These are phyloP conservation scores for Amanita fuliginea DNA, from an alignment of 768 basidiomycete species.

Conservation along the genomic window DNA sequence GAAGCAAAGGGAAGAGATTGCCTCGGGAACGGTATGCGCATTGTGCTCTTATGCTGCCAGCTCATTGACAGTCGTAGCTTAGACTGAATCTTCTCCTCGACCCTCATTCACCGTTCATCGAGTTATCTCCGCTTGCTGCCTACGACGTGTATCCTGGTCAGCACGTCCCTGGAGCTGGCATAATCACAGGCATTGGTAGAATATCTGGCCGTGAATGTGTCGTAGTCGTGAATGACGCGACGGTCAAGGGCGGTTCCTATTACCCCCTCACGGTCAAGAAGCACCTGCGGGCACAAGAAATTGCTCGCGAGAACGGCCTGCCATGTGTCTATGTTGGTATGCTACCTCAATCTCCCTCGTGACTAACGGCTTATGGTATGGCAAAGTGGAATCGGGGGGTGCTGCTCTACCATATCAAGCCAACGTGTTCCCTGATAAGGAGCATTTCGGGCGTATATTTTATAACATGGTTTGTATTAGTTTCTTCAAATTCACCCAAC, in stretches of 20 bases:
- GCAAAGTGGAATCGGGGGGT: slow-evolving; percentile 86
- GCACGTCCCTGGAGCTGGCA: slow-evolving; percentile 76
- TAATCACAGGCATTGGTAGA: slow-evolving; percentile 79
- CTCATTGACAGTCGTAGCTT: not conserved
- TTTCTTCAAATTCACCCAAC: not conserved
- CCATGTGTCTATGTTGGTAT: slow-evolving; percentile 89
- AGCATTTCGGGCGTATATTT: slow-evolving; percentile 94
- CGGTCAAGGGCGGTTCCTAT: slow-evolving; percentile 89
- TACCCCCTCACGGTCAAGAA: slow-evolving; percentile 94
- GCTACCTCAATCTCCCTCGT: slow-evolving; percentile 13
- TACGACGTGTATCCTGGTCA: slow-evolving; percentile 75
- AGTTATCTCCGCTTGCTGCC: slow-evolving; percentile 78
- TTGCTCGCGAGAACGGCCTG: slow-evolving; percentile 82
- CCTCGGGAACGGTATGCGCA: slow-evolving; percentile 67
- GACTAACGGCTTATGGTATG: slow-evolving; percentile 1
- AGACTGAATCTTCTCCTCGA: slow-evolving; percentile 73
- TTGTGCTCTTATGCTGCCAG: not conserved
- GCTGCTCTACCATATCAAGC: slow-evolving; percentile 90
- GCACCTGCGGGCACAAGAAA: slow-evolving; percentile 87
- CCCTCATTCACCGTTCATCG: slow-evolving; percentile 81
- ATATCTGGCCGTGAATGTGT: slow-evolving; percentile 79
- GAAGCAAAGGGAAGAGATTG: slow-evolving; percentile 67
- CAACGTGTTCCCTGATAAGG: slow-evolving; percentile 89
- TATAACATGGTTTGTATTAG: slow-evolving; percentile 77
- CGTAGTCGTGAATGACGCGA: slow-evolving; percentile 89